Percentiles rank a stretch among this genome's conserved stretches.
phyloP scores from a whole-genome alignment of 345 rosid genomes.

The Passiflora organensis region DNA sequence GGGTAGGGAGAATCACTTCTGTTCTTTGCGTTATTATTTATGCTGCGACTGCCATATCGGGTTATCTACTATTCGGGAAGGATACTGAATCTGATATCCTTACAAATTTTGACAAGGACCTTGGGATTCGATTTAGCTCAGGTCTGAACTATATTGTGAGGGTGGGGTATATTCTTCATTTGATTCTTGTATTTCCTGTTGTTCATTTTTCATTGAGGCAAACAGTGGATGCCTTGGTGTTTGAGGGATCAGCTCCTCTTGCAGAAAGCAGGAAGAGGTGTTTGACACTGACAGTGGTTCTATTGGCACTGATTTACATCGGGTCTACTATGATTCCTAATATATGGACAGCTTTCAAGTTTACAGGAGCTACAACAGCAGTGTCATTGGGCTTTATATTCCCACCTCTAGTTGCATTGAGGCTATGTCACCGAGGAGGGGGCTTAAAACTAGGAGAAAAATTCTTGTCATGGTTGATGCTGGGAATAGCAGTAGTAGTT shows the following conservation, averaged over 20 bases:
- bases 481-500: conserved; percentile 61
- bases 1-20: conserved; percentile 76
- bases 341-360: conserved; percentile 97
- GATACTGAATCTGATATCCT: conserved; percentile 78
- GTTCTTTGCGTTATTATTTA: conserved; percentile 63
- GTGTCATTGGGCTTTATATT: conserved; percentile 89
- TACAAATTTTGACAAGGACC: conserved; percentile 86
- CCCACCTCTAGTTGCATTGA: conserved; percentile 76
- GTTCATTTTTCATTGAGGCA: conserved; percentile 90
- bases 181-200: conserved; percentile 94
- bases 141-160: conserved; percentile 79
- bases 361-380: conserved; percentile 98
- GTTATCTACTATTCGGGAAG: conserved; percentile 78
- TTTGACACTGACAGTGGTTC: conserved; percentile 51
- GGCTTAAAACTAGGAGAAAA: conserved; percentile 45
- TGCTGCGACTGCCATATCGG: conserved; percentile 69
- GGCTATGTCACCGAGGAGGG: conserved; percentile 44
- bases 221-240: conserved; percentile 65
- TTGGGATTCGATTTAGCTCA: conserved; percentile 74
- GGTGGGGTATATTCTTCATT: conserved; percentile 83
- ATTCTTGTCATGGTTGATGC: conserved; percentile 62
- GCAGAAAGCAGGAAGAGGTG: conserved; percentile 75
- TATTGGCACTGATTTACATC: conserved; percentile 54
- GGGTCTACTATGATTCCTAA: conserved; percentile 92
- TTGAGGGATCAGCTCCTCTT: conserved; percentile 67